These are phyloP conservation scores for Candida peoriensis DNA, from an alignment of 805 yeast genomes.

Conservation along the genomic window DNA sequence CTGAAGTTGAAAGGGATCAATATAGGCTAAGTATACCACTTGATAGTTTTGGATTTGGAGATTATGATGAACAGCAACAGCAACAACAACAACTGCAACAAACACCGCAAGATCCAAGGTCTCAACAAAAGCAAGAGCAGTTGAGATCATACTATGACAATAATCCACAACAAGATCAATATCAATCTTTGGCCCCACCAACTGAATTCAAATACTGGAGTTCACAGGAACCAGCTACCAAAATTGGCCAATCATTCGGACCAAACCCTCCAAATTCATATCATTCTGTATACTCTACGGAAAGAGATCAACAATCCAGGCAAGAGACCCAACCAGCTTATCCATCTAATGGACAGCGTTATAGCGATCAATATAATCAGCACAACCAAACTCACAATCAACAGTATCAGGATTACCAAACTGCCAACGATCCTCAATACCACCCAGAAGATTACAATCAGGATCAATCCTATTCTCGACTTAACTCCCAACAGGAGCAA, in stretches of 20 bases:
- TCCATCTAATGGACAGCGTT: no score
- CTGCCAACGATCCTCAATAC: neutral
- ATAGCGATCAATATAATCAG: neutral
- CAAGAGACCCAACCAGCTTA: no score
- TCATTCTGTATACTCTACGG: no score
- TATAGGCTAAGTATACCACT: slow-evolving; percentile 23
- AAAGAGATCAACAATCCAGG: no score
- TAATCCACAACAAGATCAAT: slow-evolving; percentile 3
- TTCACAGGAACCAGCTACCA: slow-evolving; percentile 3
- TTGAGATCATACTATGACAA: neutral
- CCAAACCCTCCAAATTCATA: neutral
- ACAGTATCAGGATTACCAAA: neutral
- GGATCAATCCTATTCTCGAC: neutral
- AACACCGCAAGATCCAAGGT: neutral
- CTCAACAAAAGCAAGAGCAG: neutral
- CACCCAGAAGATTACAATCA: neutral
- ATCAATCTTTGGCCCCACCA: slow-evolving; percentile 14
- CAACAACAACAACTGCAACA: neutral
- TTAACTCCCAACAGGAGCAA: no score
- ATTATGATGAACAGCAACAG: neutral
- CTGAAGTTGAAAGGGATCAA: slow-evolving; percentile 23
- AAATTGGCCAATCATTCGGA: slow-evolving; percentile 4
- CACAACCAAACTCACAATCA: neutral
- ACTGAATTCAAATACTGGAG: slow-evolving; percentile 15
- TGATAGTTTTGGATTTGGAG: slow-evolving; percentile 18